Evolutionary conservation across 2,329 filamentous ascomycete genomes (phyloP), one percentile per base, ranked within the genome.

Genomic region (Clarireedia homoeocarpa): DNA sequence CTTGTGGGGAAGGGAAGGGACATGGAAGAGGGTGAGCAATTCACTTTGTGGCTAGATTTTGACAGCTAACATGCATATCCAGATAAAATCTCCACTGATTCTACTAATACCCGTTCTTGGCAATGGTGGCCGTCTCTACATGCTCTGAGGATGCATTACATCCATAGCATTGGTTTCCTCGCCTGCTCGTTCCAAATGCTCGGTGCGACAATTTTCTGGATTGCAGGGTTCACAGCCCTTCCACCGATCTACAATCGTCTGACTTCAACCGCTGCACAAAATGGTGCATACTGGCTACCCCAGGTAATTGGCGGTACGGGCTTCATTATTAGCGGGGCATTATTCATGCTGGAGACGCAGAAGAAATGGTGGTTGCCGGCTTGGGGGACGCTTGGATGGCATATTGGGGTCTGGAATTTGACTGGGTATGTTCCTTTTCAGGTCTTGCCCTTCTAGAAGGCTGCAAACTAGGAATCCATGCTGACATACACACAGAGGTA

Each of bases 321-420:
- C 4, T 87, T 88, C 68, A 77, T 86, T 58, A 63, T 83, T 24
- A 84, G 74, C 6, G 73, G 77, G 23, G 63, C 72, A 2, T 69
- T 87, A 1, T 86, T 85, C 68, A 85, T 85, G 77, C 64, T 87
- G 6, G 84, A 88, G 67, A 85, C 82, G 2, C 84, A 87, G 68
- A 66, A 74, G 42, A 77, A 73, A 47, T 88, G 84, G 84, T 86
- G 80, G 62, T 70, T 73, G 12, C 83, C 84, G 0, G 80, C 81
- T 0, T 73, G 72, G 3, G 65, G 68, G 3, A 72, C 81, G 0
- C 72, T 88, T 1, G 84, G 84, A 3, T 87, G 84, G 84, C 82
- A 86, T 67, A 79, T 88, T 61, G 84, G 82, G 0, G 68, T 78
- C 7, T 87, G 83, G 82, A 87, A 86, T 62, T 67, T 85, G 2